phyloP scores from a whole-genome alignment of 495 filamentous ascomycete genomes.

The Penicillium nucicola region DNA sequence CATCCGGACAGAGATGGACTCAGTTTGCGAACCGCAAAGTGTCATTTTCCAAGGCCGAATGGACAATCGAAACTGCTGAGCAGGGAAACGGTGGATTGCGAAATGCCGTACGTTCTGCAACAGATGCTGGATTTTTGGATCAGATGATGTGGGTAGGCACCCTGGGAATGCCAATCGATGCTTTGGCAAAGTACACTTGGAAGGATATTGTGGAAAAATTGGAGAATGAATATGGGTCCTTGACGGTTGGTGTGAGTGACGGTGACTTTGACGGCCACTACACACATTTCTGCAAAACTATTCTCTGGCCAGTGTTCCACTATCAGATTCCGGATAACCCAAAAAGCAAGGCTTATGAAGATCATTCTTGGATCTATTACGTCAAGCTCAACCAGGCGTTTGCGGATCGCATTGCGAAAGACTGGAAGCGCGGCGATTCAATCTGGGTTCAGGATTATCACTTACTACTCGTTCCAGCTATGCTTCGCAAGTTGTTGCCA shows the following conservation, averaged over 20 bases:
- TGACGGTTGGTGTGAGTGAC: constrained; percentile 80
- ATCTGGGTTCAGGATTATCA: constrained; percentile 98
- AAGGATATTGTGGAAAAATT: constrained; percentile 76
- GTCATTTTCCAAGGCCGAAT: constrained; percentile 62
- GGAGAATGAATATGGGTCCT: constrained; percentile 72
- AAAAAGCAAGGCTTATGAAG: constrained; percentile 94
- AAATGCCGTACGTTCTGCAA: constrained; percentile 78
- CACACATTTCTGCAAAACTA: constrained; percentile 87
- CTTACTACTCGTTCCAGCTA: constrained; percentile 81
- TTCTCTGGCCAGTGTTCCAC: constrained; percentile 89
- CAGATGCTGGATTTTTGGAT: constrained; percentile 56
- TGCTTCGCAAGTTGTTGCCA: constrained; percentile 81
- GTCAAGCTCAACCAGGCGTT: constrained; percentile 86
- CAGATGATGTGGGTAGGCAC: constrained; percentile 87
- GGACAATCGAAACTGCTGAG: constrained; percentile 79
- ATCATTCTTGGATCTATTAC: constrained; percentile 94
- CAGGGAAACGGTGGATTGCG: constrained; percentile 88
- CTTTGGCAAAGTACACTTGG: constrained; percentile 64
- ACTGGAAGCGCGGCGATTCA: constrained; percentile 86
- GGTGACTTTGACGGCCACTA: constrained; percentile 91
- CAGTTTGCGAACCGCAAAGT: constrained; percentile 46
- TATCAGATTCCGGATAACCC: constrained; percentile 96
- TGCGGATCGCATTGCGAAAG: constrained; percentile 80
- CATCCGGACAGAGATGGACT: constrained; percentile 9
- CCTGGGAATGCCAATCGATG: constrained; percentile 86